Evolutionary conservation across 2,329 filamentous ascomycete genomes (phyloP), one percentile per base, ranked within the genome.

Genomic region (Microcyclospora tardicrescens): DNA sequence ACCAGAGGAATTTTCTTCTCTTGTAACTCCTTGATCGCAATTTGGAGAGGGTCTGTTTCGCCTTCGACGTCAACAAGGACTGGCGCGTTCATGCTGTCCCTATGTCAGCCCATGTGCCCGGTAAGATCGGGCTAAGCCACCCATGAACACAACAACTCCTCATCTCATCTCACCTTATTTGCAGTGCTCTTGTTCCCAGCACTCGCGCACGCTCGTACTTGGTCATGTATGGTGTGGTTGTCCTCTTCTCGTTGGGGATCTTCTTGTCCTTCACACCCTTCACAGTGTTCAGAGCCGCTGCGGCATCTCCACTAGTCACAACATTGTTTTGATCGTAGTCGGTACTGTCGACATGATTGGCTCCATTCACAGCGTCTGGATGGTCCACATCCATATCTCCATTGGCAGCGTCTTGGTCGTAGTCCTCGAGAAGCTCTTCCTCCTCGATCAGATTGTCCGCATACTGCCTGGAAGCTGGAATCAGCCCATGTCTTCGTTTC

Each of bases 1-100:
- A 98, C 91, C 44, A 98, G 66, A 16, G 91, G 91, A 39, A 98
- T 94, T 74, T 98, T 98, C 75, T 96, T 96, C 69, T 96, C 87
- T 48, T 84, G 78, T 60, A 98, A 70, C 66, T 98, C 91, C 67
- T 96, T 96, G 62, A 95, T 83, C 16, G 91, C 91, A 59, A 98
- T 96, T 64, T 95, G 86, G 40, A 98, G 70, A 33, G 91, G 91
- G 67, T 98, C 91, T 37, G 91, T 96, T 71, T 96, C 89, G 56
- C 91, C 91, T 63, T 96, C 91, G 28, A 95, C 75, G 59, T 98
- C 91, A 37, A 98, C 91, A 34, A 98, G 73, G 24, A 96, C 87
- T 2, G 91, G 91, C 42, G 91, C 91, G 62, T 96, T 96, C 80
- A 95, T 93, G 67, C 91, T 93, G 51, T 41, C 13, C 14, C 34